Percentiles rank a stretch among this genome's conserved stretches.
Evolutionary conservation across 2,329 filamentous ascomycete genomes (phyloP).

Genomic region (Xenoacremonium recifei): DNA sequence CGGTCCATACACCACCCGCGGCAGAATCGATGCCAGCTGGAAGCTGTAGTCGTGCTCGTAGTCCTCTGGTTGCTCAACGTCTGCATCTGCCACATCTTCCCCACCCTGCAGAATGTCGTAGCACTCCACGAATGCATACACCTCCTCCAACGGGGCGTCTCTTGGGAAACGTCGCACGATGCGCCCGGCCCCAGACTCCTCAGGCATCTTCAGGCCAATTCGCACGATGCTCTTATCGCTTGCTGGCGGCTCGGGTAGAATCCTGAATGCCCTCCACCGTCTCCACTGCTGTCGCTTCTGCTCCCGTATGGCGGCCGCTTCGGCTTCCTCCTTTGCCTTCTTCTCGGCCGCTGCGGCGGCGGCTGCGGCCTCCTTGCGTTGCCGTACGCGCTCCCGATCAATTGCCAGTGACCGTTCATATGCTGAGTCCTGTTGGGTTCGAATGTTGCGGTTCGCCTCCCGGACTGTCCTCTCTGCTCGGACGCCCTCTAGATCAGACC

Average conservation of each 20-base stretch:
- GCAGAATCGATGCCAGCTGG: slow-evolving; percentile 80
- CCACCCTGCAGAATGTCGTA: slow-evolving; percentile 60
- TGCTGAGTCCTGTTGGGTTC: slow-evolving; percentile 87
- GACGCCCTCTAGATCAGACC: slow-evolving; percentile 70
- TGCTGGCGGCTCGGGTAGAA: slow-evolving; percentile 66
- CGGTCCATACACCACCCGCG: slow-evolving; percentile 75
- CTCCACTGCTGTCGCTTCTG: slow-evolving; percentile 66
- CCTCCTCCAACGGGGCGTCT: slow-evolving; percentile 74
- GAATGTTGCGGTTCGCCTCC: slow-evolving; percentile 74
- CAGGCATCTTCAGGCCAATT: slow-evolving; percentile 64
- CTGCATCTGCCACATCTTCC: slow-evolving; percentile 24
- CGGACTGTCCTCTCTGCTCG: slow-evolving; percentile 78
- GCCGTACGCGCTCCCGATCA: slow-evolving; percentile 80
- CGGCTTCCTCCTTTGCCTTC: slow-evolving; percentile 57
- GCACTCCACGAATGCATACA: slow-evolving; percentile 97
- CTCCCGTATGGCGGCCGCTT: slow-evolving; percentile 53
- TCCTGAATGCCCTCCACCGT: slow-evolving; percentile 69
- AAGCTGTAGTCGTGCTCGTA: slow-evolving; percentile 87
- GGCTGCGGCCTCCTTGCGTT: slow-evolving; percentile 72
- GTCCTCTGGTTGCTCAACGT: slow-evolving; percentile 54
- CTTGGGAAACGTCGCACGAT: slow-evolving; percentile 73
- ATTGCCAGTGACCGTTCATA: slow-evolving; percentile 89
- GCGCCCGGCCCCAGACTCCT: slow-evolving; percentile 61
- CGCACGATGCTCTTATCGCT: slow-evolving; percentile 68
- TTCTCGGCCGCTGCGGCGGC: slow-evolving; percentile 67